These are phyloP conservation scores for Primulina huaijiensis DNA, from an alignment of 257 asterid species.

Conservation along the genomic window DNA sequence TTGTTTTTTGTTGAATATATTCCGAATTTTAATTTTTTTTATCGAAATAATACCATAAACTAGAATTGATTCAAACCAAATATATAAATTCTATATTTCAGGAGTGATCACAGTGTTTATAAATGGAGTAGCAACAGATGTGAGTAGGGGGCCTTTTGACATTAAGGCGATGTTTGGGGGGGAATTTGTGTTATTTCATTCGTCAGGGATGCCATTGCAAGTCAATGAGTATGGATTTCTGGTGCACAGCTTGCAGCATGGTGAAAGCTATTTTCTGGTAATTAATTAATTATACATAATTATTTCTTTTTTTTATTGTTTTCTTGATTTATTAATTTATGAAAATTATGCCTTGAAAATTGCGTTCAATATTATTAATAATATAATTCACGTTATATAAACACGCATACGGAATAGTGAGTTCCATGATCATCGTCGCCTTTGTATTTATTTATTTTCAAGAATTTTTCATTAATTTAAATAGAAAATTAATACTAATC, in stretches of 20 bases:
- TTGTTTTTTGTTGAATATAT: no score
- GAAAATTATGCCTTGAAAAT: conserved; percentile 27
- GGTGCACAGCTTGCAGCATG: conserved; percentile 58
- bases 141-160: conserved; percentile 53
- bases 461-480: no score
- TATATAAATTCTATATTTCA: conserved; percentile 14
- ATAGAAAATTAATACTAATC: no score
- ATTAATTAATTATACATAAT: neutral
- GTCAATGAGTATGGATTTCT: conserved; percentile 55
- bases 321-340: neutral
- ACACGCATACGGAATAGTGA: conserved; percentile 30
- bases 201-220: conserved; percentile 56
- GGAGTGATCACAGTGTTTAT: conserved; percentile 61
- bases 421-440: no score
- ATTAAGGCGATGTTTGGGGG: conserved; percentile 47
- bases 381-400: conserved; percentile 1
- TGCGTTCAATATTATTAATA: neutral
- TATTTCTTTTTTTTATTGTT: neutral
- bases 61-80: no score
- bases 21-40: no score
- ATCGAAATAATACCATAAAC: neutral
- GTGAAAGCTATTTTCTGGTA: conserved; percentile 84
- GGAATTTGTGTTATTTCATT: conserved; percentile 48
- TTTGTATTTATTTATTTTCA: no score
- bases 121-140: conserved; percentile 66